Base-by-base conservation (phyloP, 1,284 basidiomycete genomes). In the Cystodermella granulosa region DNA sequence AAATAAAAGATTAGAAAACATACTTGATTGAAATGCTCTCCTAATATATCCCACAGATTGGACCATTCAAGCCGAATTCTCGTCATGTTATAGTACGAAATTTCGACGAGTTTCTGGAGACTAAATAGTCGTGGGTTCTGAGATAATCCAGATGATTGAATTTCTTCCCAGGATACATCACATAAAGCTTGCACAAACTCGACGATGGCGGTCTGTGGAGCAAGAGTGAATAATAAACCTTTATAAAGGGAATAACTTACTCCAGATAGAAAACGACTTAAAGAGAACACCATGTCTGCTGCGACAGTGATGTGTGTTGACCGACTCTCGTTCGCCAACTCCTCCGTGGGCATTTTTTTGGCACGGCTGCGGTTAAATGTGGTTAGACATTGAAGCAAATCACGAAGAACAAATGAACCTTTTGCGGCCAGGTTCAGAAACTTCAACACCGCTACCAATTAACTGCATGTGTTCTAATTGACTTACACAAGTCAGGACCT, bases 51-150 rank as follows among this genome's bases (percentile, higher is more conserved):
- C 97, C 97, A 99, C 53, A 99, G 79, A 67, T 92, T 89, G 3
- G 91, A 94, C 96, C 96, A 99, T 65, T 99, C 96, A 48, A 99
- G 74, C 66, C 96, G 90, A 63, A 99, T 99, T 49, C 96, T 87
- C 50, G 78, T 86, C 96, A 99, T 99, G 70, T 99, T 99, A 74
- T 99, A 99, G 70, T 99, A 99, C 18, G 93, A 96, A 54, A 99
- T 99, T 65, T 99, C 96, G 39, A 99, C 96, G 38, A 99, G 75
- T 71, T 98, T 99, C 66, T 98, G 96, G 52, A 99, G 72, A 66
- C 94, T 97, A 75, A 99, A 99, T 49, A 98, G 76, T 39, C 96
- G 83, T 2, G 96, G 96, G 59, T 91, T 87, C 54, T 92, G 86
- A 5, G 92, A 94, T 34, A 93, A 70, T 18, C 94, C 93, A 0